Conservation (phyloP, 495 filamentous ascomycete species). For the Cudoniella acicularis region DNA sequence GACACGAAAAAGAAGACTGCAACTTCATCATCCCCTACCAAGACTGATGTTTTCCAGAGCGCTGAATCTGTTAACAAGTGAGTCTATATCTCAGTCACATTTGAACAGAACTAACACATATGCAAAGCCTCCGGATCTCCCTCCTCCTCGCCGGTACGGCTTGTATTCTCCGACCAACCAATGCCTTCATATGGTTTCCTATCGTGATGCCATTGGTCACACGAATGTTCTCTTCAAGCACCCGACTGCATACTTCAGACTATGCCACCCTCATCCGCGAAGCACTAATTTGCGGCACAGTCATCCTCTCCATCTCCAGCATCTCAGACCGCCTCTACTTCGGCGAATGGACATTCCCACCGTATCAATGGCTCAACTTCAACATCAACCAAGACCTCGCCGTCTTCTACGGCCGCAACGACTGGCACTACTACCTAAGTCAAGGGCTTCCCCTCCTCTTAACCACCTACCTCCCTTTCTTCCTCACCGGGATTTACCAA, state of each 20-base stretch:
- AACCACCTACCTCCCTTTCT: conserved; percentile 78
- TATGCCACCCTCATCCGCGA: conserved; percentile 57
- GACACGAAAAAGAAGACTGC: neutral
- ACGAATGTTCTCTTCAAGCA: conserved; percentile 24
- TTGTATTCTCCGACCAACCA: conserved; percentile 86
- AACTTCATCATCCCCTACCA: neutral
- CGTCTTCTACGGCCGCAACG: conserved; percentile 88
- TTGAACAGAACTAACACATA: conserved; percentile 4
- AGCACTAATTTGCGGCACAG: conserved; percentile 60
- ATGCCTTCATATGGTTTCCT: conserved; percentile 77
- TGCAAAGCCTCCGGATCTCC: conserved; percentile 57
- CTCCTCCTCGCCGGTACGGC: conserved; percentile 76
- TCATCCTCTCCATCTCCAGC: conserved; percentile 58
- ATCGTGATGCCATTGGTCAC: conserved; percentile 42
- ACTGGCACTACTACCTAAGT: conserved; percentile 87
- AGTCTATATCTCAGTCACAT: neutral
- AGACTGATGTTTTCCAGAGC: conserved; percentile 3
- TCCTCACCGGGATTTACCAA: conserved; percentile 60
- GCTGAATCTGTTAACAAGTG: conserved; percentile 16
- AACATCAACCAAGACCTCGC: conserved; percentile 85
- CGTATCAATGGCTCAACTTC: conserved; percentile 84
- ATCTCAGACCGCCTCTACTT: conserved; percentile 81
- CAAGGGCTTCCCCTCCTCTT: conserved; percentile 87
- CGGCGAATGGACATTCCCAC: conserved; percentile 83
- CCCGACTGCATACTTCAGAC: conserved; percentile 23